A percentile compares a stretch with the other conserved stretches of the same genome.
phyloP scores from a whole-genome alignment of 352 stramenopile genomes.

The Blastocystis sp. region DNA sequence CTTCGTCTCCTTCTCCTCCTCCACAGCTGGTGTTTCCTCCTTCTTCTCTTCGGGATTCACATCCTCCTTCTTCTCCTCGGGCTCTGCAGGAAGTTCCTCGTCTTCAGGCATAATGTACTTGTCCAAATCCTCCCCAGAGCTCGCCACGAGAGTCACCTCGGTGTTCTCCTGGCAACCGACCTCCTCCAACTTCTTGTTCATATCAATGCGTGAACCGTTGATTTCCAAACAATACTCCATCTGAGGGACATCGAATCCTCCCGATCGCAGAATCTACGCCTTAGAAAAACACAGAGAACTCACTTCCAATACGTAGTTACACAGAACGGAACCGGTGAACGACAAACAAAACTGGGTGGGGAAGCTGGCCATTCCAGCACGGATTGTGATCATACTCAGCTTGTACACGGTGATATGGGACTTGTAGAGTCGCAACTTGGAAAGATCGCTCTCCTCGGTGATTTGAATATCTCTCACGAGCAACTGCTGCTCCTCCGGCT shows the following conservation, averaged over 20 bases:
- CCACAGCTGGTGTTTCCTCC: not conserved
- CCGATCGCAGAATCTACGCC: not conserved
- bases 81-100: not conserved
- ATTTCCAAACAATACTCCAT: slow-evolving; percentile 53
- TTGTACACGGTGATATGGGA: slow-evolving; percentile 21
- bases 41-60: not conserved
- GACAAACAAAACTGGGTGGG: slow-evolving; percentile 19
- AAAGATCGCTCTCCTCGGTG: not conserved
- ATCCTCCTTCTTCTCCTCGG: not conserved
- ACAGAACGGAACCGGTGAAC: slow-evolving; percentile 7
- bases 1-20: not conserved
- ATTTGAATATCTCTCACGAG: slow-evolving; percentile 51
- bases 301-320: slow-evolving; percentile 15
- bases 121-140: not conserved
- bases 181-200: slow-evolving; percentile 57
- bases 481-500: slow-evolving; percentile 13
- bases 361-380: slow-evolving; percentile 32
- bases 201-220: slow-evolving; percentile 19
- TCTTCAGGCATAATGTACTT: not conserved
- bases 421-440: slow-evolving; percentile 16
- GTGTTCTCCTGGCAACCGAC: slow-evolving; percentile 27
- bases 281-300: not conserved
- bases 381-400: slow-evolving; percentile 36
- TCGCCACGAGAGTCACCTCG: not conserved
- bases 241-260: slow-evolving; percentile 36